Conservation (phyloP, 2,329 filamentous ascomycete species). For the Fusarium sp. region DNA sequence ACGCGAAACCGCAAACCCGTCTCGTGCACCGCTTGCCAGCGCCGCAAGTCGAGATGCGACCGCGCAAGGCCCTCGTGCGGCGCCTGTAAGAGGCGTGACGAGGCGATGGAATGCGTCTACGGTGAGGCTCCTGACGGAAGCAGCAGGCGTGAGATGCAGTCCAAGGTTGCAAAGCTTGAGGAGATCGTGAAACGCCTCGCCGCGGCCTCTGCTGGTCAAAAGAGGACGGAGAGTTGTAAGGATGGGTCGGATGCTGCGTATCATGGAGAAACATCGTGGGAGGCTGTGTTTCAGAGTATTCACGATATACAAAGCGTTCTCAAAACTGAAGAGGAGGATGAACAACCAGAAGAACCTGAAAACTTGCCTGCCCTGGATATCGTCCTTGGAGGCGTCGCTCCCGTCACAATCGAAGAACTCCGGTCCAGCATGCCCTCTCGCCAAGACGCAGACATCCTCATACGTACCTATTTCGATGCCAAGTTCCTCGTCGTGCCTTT, state of each 20-base stretch:
- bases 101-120: constrained; percentile 50
- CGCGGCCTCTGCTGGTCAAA: constrained; percentile 15
- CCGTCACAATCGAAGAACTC: constrained; percentile 49
- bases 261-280: constrained; percentile 56
- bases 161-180: constrained; percentile 55
- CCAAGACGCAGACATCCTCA: constrained; percentile 51
- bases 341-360: constrained; percentile 20
- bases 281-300: constrained; percentile 56
- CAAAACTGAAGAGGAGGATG: constrained; percentile 26
- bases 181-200: constrained; percentile 55
- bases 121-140: constrained; percentile 18
- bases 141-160: constrained; percentile 52
- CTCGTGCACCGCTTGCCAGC: constrained; percentile 57
- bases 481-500: constrained; percentile 54
- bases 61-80: constrained; percentile 53
- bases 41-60: constrained; percentile 58
- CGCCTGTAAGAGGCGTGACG: constrained; percentile 54
- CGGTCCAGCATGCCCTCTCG: constrained; percentile 51
- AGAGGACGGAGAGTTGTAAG: background rate
- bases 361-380: constrained; percentile 45
- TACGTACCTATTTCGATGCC: constrained; percentile 54
- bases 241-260: constrained; percentile 43
- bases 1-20: constrained; percentile 56
- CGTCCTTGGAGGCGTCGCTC: constrained; percentile 45
- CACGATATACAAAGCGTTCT: constrained; percentile 56